phyloP scores from a whole-genome alignment of 2,329 filamentous ascomycete genomes.

The Lecanosticta acicola region DNA sequence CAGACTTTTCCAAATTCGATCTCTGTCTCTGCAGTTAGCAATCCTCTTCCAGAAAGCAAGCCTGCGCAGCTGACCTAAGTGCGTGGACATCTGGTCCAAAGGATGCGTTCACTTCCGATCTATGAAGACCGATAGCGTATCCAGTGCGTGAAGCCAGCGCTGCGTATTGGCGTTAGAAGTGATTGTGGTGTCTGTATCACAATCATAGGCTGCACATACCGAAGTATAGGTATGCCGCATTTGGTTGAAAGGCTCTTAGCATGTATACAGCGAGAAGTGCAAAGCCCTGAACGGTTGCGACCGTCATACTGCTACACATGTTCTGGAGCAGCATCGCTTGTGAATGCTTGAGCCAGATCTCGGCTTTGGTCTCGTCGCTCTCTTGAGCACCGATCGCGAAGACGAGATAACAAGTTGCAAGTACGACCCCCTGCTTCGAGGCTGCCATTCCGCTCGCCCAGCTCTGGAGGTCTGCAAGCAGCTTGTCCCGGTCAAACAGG shows the following conservation, averaged over 20 bases:
- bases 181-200: background rate
- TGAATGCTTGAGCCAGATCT: conserved; percentile 45
- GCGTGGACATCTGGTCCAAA: conserved; percentile 40
- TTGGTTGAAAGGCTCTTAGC: conserved; percentile 48
- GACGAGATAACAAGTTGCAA: conserved; percentile 48
- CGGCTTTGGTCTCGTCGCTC: conserved; percentile 38
- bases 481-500: conserved; percentile 41
- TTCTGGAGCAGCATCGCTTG: conserved; percentile 42
- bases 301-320: conserved; percentile 46
- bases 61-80: conserved; percentile 3
- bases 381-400: conserved; percentile 47
- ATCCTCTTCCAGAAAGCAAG: background rate
- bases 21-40: conserved; percentile 24
- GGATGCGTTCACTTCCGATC: conserved; percentile 48
- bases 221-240: conserved; percentile 49
- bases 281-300: conserved; percentile 49
- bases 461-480: conserved; percentile 23
- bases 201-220: conserved; percentile 25
- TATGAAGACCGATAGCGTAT: conserved; percentile 49
- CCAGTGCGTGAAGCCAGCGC: conserved; percentile 46
- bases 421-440: conserved; percentile 36
- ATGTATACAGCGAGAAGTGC: conserved; percentile 49
- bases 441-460: conserved; percentile 22
- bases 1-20: conserved; percentile 50
- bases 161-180: background rate